phyloP scores from a whole-genome alignment of 129 eudicot species.

The Artemisia argyi region DNA sequence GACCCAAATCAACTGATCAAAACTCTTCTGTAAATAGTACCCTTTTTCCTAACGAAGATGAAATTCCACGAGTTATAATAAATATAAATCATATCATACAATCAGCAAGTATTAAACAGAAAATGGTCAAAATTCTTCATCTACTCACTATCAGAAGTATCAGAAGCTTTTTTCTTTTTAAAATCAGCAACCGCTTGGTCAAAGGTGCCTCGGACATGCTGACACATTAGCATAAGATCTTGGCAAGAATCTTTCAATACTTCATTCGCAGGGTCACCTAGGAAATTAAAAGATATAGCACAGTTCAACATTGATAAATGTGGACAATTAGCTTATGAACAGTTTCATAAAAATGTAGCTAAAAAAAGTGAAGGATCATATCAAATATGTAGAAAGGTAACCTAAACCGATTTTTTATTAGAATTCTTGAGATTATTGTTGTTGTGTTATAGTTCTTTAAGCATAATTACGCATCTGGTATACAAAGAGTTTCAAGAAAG shows the following conservation, averaged over 20 bases:
- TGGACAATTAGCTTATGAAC: background rate
- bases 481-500: too few relatives aligned
- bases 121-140: background rate
- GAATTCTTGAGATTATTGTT: too few relatives aligned
- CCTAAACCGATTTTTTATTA: too few relatives aligned
- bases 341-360: too few relatives aligned
- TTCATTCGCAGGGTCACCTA: constrained; percentile 84
- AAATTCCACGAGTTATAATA: constrained; percentile 15
- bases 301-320: background rate
- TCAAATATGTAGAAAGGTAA: too few relatives aligned
- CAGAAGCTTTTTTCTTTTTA: constrained; percentile 38
- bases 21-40: too few relatives aligned
- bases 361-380: too few relatives aligned
- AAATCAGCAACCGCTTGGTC: constrained; percentile 62
- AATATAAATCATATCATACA: constrained; percentile 13
- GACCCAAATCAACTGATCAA: too few relatives aligned
- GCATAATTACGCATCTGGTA: too few relatives aligned
- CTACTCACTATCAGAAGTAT: constrained; percentile 32
- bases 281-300: constrained; percentile 6
- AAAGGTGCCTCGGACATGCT: constrained; percentile 74
- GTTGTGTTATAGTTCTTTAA: too few relatives aligned
- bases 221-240: constrained; percentile 71
- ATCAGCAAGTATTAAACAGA: background rate
- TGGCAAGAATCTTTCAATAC: constrained; percentile 86
- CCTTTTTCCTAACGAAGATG: background rate